A percentile compares a stretch with the other conserved stretches of the same genome.
phyloP scores from a whole-genome alignment of 2,329 filamentous ascomycete genomes.

The Paecilomyces fulvus region DNA sequence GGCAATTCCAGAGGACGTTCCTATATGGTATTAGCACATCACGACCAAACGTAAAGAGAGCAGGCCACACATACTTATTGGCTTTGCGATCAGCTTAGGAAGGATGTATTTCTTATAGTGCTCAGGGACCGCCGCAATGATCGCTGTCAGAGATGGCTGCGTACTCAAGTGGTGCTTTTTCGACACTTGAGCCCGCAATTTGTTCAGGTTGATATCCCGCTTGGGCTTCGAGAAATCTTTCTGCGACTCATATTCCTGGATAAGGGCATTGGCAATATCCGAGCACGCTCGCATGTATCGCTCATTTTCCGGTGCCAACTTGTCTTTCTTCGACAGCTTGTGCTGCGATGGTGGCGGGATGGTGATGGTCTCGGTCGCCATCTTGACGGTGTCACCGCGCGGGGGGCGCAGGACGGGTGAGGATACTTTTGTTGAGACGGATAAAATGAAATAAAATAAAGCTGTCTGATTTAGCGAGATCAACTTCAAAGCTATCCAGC shows the following conservation, averaged over 20 bases:
- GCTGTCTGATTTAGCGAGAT: not conserved
- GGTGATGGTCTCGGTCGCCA: constrained; percentile 57
- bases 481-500: not conserved
- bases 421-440: not conserved
- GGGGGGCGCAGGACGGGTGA: not conserved
- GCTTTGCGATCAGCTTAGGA: constrained; percentile 92
- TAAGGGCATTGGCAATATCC: constrained; percentile 86
- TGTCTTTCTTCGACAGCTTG: constrained; percentile 59
- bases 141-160: constrained; percentile 87
- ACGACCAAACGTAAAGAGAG: not conserved
- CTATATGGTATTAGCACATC: constrained; percentile 30
- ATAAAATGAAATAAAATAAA: constrained; percentile 1
- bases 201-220: constrained; percentile 89
- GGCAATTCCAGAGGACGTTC: constrained; percentile 91
- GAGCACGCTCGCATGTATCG: constrained; percentile 89
- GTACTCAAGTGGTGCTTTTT: constrained; percentile 87
- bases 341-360: constrained; percentile 45
- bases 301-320: constrained; percentile 86
- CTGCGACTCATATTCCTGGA: constrained; percentile 83
- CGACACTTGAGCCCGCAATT: constrained; percentile 72
- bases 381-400: constrained; percentile 28
- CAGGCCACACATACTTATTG: constrained; percentile 58
- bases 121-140: constrained; percentile 97
- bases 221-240: constrained; percentile 63
- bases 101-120: constrained; percentile 99